Evolutionary conservation across 306 rosid genomes (phyloP).

Genomic region (Corylus americana): DNA sequence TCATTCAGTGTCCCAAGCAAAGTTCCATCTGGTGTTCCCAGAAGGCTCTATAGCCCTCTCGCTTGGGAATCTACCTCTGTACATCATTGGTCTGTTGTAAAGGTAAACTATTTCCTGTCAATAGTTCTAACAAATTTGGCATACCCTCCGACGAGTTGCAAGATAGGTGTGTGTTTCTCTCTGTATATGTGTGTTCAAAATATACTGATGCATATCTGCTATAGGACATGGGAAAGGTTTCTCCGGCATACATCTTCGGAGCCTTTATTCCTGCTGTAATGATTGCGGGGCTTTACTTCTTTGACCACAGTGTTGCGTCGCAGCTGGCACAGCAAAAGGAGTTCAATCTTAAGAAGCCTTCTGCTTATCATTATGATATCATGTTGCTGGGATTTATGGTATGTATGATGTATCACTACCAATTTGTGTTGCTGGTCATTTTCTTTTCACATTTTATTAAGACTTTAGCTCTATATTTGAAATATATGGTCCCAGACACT

Average conservation of each 20-base stretch:
- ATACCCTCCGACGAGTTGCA: not conserved
- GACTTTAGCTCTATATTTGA: slow-evolving; percentile 20
- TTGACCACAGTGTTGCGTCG: slow-evolving; percentile 89
- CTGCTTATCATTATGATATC: slow-evolving; percentile 88
- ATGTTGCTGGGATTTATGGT: slow-evolving; percentile 73
- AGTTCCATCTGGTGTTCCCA: slow-evolving; percentile 76
- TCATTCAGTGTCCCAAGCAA: slow-evolving; percentile 60
- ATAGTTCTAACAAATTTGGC: not conserved
- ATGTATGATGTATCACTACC: slow-evolving; percentile 4
- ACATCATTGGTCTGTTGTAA: slow-evolving; percentile 74
- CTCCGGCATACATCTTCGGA: slow-evolving; percentile 59
- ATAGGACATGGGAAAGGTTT: slow-evolving; percentile 82
- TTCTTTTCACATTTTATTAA: not conserved
- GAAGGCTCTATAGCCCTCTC: slow-evolving; percentile 72
- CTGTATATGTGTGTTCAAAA: slow-evolving; percentile 5
- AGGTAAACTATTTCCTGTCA: slow-evolving; percentile 42
- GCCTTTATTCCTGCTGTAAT: slow-evolving; percentile 79
- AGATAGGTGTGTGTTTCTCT: not conserved
- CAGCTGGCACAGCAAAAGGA: slow-evolving; percentile 91
- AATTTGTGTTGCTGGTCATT: slow-evolving; percentile 13
- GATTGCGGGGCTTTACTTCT: slow-evolving; percentile 89
- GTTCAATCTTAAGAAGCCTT: slow-evolving; percentile 82
- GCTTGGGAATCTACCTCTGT: slow-evolving; percentile 76
- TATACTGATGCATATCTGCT: slow-evolving; percentile 12
- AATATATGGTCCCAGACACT: slow-evolving; percentile 55